phyloP scores from a whole-genome alignment of 148 eudicot species.

The Beta vulgaris region DNA sequence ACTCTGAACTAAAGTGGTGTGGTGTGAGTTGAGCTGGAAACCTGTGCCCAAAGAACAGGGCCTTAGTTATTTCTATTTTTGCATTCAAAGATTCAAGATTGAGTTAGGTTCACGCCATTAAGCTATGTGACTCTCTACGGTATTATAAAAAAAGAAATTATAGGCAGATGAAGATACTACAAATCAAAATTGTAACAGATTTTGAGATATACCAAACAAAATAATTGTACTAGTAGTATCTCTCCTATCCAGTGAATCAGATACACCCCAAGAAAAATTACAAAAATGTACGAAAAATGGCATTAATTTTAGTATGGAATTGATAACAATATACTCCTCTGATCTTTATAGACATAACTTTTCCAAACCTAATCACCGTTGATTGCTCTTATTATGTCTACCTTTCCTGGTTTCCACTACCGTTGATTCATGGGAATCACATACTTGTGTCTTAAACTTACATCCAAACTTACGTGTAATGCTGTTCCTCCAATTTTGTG shows the following conservation, averaged over 20 bases:
- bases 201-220: not conserved
- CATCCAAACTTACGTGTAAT: constrained; percentile 69
- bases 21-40: too few relatives aligned
- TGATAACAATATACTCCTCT: not conserved
- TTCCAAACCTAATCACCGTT: constrained; percentile 5
- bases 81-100: too few relatives aligned
- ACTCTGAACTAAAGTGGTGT: too few relatives aligned
- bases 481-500: constrained; percentile 38
- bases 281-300: not conserved
- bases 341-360: not conserved
- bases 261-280: not conserved
- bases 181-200: not conserved
- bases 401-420: constrained; percentile 53
- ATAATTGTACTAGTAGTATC: not conserved
- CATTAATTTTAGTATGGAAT: not conserved
- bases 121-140: too few relatives aligned
- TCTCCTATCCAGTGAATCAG: not conserved
- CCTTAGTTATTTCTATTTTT: too few relatives aligned
- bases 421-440: constrained; percentile 84
- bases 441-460: constrained; percentile 90
- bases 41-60: too few relatives aligned
- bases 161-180: not conserved
- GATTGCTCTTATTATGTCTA: constrained; percentile 32
- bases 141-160: too few relatives aligned
- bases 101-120: too few relatives aligned